Evolutionary conservation across 2,329 filamentous ascomycete genomes (phyloP), one percentile per base, ranked within the genome.

Genomic region (Stagonosporopsis cucurbitacearum): DNA sequence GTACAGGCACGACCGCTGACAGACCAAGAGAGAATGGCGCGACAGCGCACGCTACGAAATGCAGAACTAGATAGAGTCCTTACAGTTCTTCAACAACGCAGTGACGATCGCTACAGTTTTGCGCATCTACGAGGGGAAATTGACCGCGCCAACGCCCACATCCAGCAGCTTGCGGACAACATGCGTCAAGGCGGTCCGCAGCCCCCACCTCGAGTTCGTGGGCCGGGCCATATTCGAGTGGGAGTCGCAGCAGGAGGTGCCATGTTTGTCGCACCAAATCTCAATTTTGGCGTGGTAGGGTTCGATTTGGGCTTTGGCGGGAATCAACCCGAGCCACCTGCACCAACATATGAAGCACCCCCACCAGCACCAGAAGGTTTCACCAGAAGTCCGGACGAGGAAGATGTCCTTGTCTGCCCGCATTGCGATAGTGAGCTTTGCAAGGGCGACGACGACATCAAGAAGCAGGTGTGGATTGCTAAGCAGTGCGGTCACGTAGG

Each of bases 401-500:
- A 91, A 15, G 84, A 90, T 33, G 81, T 90, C 0, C 82, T 94
- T 2, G 82, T 96, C 1, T 99, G 95, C 72, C 91, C 94, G 0
- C 91, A 91, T 55, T 99, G 95, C 67, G 88, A 89, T 17, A 84
- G 90, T 55, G 94, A 98, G 76, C 79, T 99, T 15, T 89, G 91
- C 6, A 86, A 88, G 46, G 90, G 92, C 13, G 86, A 86, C 0
- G 80, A 82, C 20, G 80, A 84, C 25, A 72, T 80, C 30, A 92
- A 96, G 75, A 88, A 91, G 70, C 90, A 96, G 67, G 94, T 98
- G 59, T 98, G 93, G 92, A 89, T 95, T 0, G 83, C 95, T 32
- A 96, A 93, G 76, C 84, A 84, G 47, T 99, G 95, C 73, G 95
- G 95, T 62, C 95, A 99, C 79, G 95, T 98, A 83, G 75, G 85